Evolutionary conservation across 108 stramenopile species (phyloP).

Genomic region (Epithemia pelagica): DNA sequence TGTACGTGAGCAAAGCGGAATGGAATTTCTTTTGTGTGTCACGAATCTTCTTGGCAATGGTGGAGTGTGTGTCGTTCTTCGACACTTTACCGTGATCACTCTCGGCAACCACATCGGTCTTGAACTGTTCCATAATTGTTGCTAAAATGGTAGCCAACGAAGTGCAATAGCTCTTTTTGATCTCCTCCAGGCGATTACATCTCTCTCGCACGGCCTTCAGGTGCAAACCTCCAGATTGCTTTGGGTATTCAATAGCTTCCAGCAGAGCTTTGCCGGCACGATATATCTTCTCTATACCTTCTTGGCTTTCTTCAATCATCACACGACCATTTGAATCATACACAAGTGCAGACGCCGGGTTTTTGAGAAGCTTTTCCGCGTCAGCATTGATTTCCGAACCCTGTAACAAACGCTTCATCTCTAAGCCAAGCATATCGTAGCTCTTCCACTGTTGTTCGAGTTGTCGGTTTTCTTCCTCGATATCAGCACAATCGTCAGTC

Average conservation of each 20-base stretch:
- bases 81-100: conserved; percentile 61
- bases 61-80: conserved; percentile 70
- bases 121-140: conserved; percentile 81
- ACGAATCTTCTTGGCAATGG: conserved; percentile 80
- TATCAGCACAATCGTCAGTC: conserved; percentile 81
- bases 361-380: conserved; percentile 55
- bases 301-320: conserved; percentile 66
- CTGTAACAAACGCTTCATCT: conserved; percentile 63
- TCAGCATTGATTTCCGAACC: conserved; percentile 59
- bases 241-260: conserved; percentile 67
- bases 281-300: conserved; percentile 69
- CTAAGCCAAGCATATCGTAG: conserved; percentile 65
- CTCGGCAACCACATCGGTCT: conserved; percentile 48
- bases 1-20: conserved; percentile 74
- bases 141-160: conserved; percentile 76
- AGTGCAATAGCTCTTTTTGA: conserved; percentile 65
- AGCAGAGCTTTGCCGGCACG: conserved; percentile 74
- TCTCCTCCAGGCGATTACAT: conserved; percentile 44
- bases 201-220: conserved; percentile 72
- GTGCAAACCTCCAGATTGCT: conserved; percentile 76
- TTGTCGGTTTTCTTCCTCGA: conserved; percentile 86
- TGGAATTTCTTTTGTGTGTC: conserved; percentile 83
- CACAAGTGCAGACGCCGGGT: conserved; percentile 68
- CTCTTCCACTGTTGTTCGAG: conserved; percentile 87
- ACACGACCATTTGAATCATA: conserved; percentile 62